phyloP scores from a whole-genome alignment of 73 alveolate genomes.

The Uronychia binucleata region DNA sequence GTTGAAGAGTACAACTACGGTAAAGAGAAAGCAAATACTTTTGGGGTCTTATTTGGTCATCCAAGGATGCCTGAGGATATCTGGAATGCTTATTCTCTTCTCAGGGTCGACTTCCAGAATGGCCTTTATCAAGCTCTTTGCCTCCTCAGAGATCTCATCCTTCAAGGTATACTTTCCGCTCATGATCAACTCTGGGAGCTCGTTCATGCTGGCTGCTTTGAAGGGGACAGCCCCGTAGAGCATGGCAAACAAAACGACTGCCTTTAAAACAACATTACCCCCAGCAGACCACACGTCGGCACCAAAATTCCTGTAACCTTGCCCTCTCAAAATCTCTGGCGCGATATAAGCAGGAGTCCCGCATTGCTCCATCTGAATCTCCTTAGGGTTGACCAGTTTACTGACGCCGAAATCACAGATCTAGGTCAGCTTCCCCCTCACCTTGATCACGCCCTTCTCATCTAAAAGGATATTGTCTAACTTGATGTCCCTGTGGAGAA shows the following conservation, averaged over 20 bases:
- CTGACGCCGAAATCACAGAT: constrained; percentile 92
- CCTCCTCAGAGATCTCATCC: constrained; percentile 73
- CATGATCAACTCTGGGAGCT: constrained; percentile 60
- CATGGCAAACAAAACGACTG: constrained; percentile 83
- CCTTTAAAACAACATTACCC: not conserved
- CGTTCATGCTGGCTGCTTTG: constrained; percentile 75
- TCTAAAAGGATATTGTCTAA: constrained; percentile 84
- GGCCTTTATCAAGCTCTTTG: constrained; percentile 64
- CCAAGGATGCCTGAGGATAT: constrained; percentile 81
- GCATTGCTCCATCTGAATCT: constrained; percentile 75
- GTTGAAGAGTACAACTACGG: too few relatives aligned
- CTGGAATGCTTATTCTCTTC: constrained; percentile 63
- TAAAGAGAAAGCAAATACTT: too few relatives aligned
- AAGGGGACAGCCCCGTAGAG: constrained; percentile 83
- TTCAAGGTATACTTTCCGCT: constrained; percentile 69
- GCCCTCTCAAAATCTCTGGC: constrained; percentile 78
- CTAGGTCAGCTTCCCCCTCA: constrained; percentile 50
- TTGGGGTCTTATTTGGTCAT: constrained; percentile 34
- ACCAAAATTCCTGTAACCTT: constrained; percentile 71
- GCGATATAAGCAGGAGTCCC: constrained; percentile 92
- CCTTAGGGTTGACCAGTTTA: constrained; percentile 65
- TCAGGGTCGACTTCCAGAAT: constrained; percentile 81
- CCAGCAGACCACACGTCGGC: constrained; percentile 90
- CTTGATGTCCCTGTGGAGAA: constrained; percentile 84
- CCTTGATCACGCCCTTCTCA: constrained; percentile 66